A percentile compares a stretch with the other conserved stretches of the same genome.
Evolutionary conservation across 2,329 filamentous ascomycete species (phyloP).

Genomic region (Epichloe sp.): DNA sequence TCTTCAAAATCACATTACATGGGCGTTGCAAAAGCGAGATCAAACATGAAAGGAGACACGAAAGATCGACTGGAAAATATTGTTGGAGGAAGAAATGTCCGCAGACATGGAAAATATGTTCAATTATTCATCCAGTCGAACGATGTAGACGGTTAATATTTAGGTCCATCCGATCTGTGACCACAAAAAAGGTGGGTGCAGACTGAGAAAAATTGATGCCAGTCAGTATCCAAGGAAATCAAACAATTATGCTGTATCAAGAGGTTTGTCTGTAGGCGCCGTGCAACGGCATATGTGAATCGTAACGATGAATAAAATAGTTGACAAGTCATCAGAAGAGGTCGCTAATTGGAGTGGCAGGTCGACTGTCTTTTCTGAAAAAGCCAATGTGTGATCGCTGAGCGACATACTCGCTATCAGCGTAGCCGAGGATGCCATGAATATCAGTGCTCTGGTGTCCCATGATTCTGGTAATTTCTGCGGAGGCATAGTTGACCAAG

Average conservation of each 20-base stretch:
- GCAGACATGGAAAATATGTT: background rate
- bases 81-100: background rate
- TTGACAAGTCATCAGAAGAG: conserved; percentile 1
- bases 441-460: conserved; percentile 78
- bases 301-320: background rate
- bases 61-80: background rate
- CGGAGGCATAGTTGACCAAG: conserved; percentile 82
- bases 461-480: conserved; percentile 73
- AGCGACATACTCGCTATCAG: conserved; percentile 88
- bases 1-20: background rate
- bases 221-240: background rate
- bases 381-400: conserved; percentile 79
- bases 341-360: conserved; percentile 32
- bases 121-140: background rate
- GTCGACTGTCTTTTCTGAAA: conserved; percentile 41
- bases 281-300: background rate
- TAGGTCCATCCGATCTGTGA: background rate
- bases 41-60: background rate
- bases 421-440: conserved; percentile 67
- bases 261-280: background rate
- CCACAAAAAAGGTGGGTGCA: background rate
- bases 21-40: background rate
- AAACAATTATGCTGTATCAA: background rate
- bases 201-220: background rate
- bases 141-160: background rate